phyloP scores from a whole-genome alignment of 164 flowering plant species.

The Stephania cephalantha region DNA sequence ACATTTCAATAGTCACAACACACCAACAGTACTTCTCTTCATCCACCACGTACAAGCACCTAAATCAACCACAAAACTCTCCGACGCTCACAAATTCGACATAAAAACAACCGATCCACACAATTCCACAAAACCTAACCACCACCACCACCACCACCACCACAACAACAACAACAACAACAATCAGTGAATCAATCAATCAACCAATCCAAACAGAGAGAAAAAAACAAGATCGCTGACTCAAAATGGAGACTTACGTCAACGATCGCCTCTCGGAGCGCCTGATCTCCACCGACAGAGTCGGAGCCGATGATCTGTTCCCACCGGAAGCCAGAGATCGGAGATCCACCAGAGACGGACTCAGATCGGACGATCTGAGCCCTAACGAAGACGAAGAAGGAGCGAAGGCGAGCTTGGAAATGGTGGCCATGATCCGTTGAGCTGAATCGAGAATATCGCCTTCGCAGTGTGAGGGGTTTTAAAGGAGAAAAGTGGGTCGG shows the following conservation, averaged over 20 bases:
- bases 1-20: too few relatives aligned
- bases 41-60: too few relatives aligned
- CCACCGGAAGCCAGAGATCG: background rate
- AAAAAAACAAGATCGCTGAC: background rate
- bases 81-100: too few relatives aligned
- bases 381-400: constrained; percentile 8
- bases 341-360: background rate
- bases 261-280: background rate
- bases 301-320: background rate
- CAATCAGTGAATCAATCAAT: background rate
- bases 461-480: background rate
- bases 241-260: background rate
- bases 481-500: background rate
- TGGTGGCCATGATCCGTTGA: constrained; percentile 28
- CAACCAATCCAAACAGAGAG: background rate
- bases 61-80: too few relatives aligned
- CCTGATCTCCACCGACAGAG: background rate
- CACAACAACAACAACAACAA: background rate
- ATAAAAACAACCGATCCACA: background rate
- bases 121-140: background rate
- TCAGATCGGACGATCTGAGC: constrained; percentile 12
- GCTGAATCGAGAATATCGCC: background rate
- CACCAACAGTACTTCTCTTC: too few relatives aligned
- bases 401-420: constrained; percentile 5
- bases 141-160: too few relatives aligned